phyloP scores from a whole-genome alignment of 306 rosid genomes.

The Dalbergia cochinchinensis region DNA sequence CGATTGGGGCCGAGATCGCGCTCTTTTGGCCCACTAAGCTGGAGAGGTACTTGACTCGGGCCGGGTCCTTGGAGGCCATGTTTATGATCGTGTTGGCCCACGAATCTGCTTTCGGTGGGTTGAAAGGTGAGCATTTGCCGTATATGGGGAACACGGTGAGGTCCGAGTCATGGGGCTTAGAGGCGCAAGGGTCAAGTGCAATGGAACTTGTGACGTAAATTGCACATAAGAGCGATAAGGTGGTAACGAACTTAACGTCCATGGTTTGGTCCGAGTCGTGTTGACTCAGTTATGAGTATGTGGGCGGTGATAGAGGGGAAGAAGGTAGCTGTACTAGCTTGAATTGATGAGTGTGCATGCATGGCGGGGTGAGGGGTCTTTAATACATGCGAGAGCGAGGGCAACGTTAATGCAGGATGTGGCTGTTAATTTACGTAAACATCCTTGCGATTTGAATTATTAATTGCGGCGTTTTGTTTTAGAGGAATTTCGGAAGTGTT shows the following conservation, averaged over 20 bases:
- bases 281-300: background rate
- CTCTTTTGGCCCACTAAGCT: slow-evolving; percentile 61
- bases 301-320: background rate
- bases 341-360: slow-evolving; percentile 40
- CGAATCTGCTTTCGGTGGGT: slow-evolving; percentile 64
- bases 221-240: slow-evolving; percentile 45
- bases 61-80: slow-evolving; percentile 87
- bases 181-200: slow-evolving; percentile 67
- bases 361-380: background rate
- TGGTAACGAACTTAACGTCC: slow-evolving; percentile 48
- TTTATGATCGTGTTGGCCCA: slow-evolving; percentile 62
- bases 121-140: slow-evolving; percentile 90
- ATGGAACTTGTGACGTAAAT: slow-evolving; percentile 7
- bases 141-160: slow-evolving; percentile 80
- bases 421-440: slow-evolving; percentile 37
- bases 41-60: slow-evolving; percentile 69
- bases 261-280: slow-evolving; percentile 47
- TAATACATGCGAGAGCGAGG: background rate
- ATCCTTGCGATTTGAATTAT: slow-evolving; percentile 30
- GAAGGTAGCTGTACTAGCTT: background rate
- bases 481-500: background rate
- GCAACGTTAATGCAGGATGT: background rate
- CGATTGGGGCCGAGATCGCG: slow-evolving; percentile 64
- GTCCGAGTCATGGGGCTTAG: slow-evolving; percentile 55
- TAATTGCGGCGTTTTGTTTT: slow-evolving; percentile 17